Evolutionary conservation across 176 grass and related monocot genomes (phyloP).

Genomic region (Eremochloa ophiuroides): DNA sequence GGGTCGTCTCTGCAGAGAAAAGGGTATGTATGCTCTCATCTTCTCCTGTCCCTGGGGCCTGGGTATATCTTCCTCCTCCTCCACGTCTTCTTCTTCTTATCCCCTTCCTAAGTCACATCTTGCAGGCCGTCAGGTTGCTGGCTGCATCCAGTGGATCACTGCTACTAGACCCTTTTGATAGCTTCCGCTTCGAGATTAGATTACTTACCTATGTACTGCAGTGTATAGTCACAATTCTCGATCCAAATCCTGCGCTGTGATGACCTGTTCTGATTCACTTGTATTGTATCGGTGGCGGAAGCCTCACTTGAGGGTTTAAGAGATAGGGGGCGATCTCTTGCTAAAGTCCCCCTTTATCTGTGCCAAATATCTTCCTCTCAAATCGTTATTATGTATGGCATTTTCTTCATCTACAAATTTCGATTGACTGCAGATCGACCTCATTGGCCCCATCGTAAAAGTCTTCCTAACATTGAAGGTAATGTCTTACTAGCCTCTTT

Average conservation of each 20-base stretch:
- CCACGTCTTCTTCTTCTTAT: not conserved
- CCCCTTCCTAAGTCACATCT: not conserved
- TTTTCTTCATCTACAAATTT: not conserved
- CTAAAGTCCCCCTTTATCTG: not conserved
- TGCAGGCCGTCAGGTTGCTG: not conserved
- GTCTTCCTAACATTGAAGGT: constrained; percentile 75
- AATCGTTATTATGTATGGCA: not conserved
- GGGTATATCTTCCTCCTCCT: not conserved
- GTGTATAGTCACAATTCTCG: not conserved
- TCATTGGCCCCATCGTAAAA: constrained; percentile 68
- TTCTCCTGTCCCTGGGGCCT: not conserved
- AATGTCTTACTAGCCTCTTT: not conserved
- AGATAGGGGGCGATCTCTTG: not conserved
- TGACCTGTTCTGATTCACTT: not conserved
- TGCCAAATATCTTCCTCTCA: not conserved
- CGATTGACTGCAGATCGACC: constrained; percentile 67
- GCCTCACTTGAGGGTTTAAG: not conserved
- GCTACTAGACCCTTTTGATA: not conserved
- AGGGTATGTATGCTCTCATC: constrained; percentile 11
- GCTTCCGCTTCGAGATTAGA: not conserved
- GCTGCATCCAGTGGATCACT: not conserved
- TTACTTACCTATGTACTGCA: not conserved
- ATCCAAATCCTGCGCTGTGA: not conserved
- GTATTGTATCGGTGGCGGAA: not conserved
- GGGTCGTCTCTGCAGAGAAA: constrained; percentile 48